phyloP scores from a whole-genome alignment of 2,329 filamentous ascomycete genomes.

The Xylaria polymorpha region DNA sequence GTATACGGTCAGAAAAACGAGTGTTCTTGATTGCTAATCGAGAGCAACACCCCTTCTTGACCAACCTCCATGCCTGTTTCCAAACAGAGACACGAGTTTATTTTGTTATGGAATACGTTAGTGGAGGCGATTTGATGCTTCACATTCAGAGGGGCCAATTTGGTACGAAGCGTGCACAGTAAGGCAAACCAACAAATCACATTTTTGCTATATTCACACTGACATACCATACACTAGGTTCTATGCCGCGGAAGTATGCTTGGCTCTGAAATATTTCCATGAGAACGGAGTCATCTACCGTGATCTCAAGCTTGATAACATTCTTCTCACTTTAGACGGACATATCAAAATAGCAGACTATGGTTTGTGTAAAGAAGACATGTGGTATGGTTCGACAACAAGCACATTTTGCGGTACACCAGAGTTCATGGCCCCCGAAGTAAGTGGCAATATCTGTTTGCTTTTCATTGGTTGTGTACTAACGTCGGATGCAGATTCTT shows the following conservation, averaged over 20 bases:
- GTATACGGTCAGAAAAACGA: slow-evolving; percentile 95
- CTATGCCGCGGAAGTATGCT: slow-evolving; percentile 95
- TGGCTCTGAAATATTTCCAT: slow-evolving; percentile 98
- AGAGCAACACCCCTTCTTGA: slow-evolving; percentile 94
- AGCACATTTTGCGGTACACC: slow-evolving; percentile 99
- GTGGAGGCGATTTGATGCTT: slow-evolving; percentile 97
- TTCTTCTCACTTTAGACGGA: slow-evolving; percentile 91
- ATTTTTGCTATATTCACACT: slow-evolving; percentile 22
- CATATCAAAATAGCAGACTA: slow-evolving; percentile 99
- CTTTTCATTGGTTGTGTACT: slow-evolving; percentile 42
- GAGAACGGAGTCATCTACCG: slow-evolving; percentile 99
- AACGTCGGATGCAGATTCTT: slow-evolving; percentile 73
- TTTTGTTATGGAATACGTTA: slow-evolving; percentile 99
- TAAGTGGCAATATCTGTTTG: slow-evolving; percentile 56
- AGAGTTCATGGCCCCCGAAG: slow-evolving; percentile 99
- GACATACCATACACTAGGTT: slow-evolving; percentile 67
- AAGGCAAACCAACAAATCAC: slow-evolving; percentile 55
- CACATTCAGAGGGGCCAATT: slow-evolving; percentile 98
- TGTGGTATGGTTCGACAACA: slow-evolving; percentile 98
- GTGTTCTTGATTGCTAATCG: slow-evolving; percentile 98
- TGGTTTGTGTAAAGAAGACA: slow-evolving; percentile 98
- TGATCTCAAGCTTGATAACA: slow-evolving; percentile 93
- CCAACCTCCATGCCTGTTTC: slow-evolving; percentile 97
- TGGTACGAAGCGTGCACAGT: slow-evolving; percentile 94
- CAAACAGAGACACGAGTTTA: slow-evolving; percentile 98